These are phyloP conservation scores for Magnaporthales sp. DNA, from an alignment of 2,329 filamentous ascomycete genomes.

Conservation along the genomic window DNA sequence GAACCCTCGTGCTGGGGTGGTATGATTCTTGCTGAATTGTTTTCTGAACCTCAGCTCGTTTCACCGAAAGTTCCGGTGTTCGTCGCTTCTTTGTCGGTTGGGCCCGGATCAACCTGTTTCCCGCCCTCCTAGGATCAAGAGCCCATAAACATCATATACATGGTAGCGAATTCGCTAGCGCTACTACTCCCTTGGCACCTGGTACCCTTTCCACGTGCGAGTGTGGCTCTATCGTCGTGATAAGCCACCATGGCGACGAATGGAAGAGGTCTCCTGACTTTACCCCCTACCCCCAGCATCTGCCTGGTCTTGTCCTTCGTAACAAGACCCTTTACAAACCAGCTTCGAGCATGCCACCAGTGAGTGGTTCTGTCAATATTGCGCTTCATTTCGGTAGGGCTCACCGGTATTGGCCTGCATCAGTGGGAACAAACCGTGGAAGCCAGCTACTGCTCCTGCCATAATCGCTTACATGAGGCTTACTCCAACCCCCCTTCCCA, in stretches of 20 bases:
- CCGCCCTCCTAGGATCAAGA: background rate
- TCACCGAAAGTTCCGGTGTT: background rate
- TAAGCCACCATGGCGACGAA: background rate
- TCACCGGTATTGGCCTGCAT: background rate
- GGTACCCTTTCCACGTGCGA: background rate
- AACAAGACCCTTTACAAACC: background rate
- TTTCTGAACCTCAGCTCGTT: background rate
- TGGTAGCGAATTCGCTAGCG: background rate
- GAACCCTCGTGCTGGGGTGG: background rate
- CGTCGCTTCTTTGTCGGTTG: background rate
- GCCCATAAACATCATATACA: background rate
- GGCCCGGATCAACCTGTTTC: background rate
- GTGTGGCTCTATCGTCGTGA: background rate
- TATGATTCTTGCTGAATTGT: background rate
- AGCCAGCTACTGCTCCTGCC: background rate
- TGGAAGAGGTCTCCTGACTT: background rate
- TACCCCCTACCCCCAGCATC: background rate
- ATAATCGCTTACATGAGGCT: background rate
- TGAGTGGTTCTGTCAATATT: background rate
- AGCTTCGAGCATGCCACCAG: background rate
- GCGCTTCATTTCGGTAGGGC: background rate
- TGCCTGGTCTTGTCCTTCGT: background rate
- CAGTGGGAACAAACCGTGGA: background rate
- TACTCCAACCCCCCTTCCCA: background rate
- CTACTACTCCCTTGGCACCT: background rate